A percentile compares a stretch with the other conserved stretches of the same genome.
These are phyloP conservation scores for Polychaeton citri DNA, from an alignment of 2,329 filamentous ascomycete genomes.

Conservation along the genomic window DNA sequence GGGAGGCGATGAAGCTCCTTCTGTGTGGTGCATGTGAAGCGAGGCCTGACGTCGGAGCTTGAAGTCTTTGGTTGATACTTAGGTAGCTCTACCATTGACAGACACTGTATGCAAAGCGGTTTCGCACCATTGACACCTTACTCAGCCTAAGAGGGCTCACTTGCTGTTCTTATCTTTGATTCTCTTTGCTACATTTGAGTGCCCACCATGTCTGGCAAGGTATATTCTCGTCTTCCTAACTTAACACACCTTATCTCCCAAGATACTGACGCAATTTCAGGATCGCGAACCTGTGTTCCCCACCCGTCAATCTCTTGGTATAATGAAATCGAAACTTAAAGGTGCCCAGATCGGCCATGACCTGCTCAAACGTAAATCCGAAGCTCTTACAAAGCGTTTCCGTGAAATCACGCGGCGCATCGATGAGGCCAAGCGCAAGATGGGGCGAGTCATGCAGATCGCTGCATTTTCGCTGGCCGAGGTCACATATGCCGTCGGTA, in stretches of 20 bases:
- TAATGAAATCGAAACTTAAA: slow-evolving; percentile 98
- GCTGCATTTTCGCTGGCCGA: slow-evolving; percentile 95
- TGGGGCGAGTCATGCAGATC: slow-evolving; percentile 98
- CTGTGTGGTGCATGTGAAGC: no score
- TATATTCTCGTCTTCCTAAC: slow-evolving; percentile 3
- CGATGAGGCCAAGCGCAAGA: slow-evolving; percentile 97
- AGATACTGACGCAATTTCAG: slow-evolving; percentile 34
- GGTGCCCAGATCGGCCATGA: slow-evolving; percentile 67
- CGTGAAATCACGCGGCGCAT: slow-evolving; percentile 90
- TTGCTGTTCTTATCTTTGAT: no score
- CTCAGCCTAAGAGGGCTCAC: no score
- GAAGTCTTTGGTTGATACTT: no score
- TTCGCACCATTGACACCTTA: no score
- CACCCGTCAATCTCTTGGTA: slow-evolving; percentile 86
- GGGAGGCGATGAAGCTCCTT: no score
- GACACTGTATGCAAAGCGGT: no score
- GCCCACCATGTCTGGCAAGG: slow-evolving; percentile 15
- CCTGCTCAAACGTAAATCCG: slow-evolving; percentile 92
- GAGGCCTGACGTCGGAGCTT: no score
- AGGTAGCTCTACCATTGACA: no score
- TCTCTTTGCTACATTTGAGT: background rate
- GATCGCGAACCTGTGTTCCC: slow-evolving; percentile 94
- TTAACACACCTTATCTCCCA: slow-evolving; percentile 2
- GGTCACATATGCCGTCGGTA: slow-evolving; percentile 92
- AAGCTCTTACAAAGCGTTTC: slow-evolving; percentile 77